A percentile compares a stretch with the other conserved stretches of the same genome.
phyloP scores from a whole-genome alignment of 495 filamentous ascomycete genomes.

The Aspergillus panamensis region DNA sequence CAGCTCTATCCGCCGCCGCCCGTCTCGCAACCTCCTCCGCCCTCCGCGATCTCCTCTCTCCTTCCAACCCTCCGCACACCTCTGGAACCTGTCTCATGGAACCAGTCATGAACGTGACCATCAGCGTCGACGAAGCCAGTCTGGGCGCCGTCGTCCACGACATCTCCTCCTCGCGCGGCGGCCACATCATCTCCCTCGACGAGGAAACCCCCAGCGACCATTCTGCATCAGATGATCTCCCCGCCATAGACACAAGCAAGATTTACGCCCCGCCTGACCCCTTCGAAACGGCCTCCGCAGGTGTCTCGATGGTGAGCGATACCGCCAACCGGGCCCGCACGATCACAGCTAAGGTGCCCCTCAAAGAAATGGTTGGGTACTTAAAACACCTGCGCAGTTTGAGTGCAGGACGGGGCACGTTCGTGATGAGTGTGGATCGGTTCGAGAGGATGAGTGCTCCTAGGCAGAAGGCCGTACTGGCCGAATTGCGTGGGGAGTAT shows the following conservation, averaged over 20 bases:
- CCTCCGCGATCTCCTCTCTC: constrained; percentile 47
- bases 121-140: constrained; percentile 75
- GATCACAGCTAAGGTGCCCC: constrained; percentile 79
- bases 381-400: constrained; percentile 82
- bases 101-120: constrained; percentile 83
- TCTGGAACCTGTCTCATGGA: constrained; percentile 70
- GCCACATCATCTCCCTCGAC: constrained; percentile 77
- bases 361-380: constrained; percentile 98
- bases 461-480: constrained; percentile 55
- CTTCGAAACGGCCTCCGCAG: constrained; percentile 54
- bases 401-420: constrained; percentile 84
- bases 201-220: constrained; percentile 48
- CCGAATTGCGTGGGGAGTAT: constrained; percentile 45
- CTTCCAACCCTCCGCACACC: constrained; percentile 11
- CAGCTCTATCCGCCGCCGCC: constrained; percentile 75
- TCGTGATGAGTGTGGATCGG: constrained; percentile 86
- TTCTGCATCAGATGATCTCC: constrained; percentile 27
- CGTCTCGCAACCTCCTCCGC: constrained; percentile 66
- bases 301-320: constrained; percentile 18
- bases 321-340: constrained; percentile 47
- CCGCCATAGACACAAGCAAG: constrained; percentile 58
- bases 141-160: constrained; percentile 90
- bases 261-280: constrained; percentile 86
- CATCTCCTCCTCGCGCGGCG: constrained; percentile 75
- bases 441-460: constrained; percentile 80